Evolutionary conservation across 495 filamentous ascomycete species (phyloP).

Genomic region (Saxispiralis lemnorum): DNA sequence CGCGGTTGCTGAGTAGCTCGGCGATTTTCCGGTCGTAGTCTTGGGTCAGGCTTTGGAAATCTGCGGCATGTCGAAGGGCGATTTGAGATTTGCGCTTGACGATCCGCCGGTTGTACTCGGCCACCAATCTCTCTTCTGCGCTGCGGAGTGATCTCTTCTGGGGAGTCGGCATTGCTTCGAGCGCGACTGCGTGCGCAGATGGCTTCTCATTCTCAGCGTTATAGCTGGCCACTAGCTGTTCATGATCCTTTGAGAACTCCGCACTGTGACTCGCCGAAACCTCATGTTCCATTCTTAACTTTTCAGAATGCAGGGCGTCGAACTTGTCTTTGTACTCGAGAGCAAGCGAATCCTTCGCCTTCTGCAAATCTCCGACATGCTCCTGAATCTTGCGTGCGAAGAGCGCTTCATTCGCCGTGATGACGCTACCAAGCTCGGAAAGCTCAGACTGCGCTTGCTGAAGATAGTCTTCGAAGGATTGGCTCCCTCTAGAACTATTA

Average conservation of each 20-base stretch:
- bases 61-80: slow-evolving; percentile 13
- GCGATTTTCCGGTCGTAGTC: slow-evolving; percentile 15
- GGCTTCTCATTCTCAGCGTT: slow-evolving; percentile 7
- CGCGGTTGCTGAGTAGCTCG: slow-evolving; percentile 11
- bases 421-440: slow-evolving; percentile 16
- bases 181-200: slow-evolving; percentile 1
- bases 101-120: slow-evolving; percentile 13
- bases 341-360: slow-evolving; percentile 15
- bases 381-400: slow-evolving; percentile 18
- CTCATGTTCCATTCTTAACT: slow-evolving; percentile 10
- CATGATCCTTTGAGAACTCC: slow-evolving; percentile 11
- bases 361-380: slow-evolving; percentile 16
- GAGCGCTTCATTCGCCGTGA: slow-evolving; percentile 15
- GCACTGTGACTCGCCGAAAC: slow-evolving; percentile 6
- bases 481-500: neutral
- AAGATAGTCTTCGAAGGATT: slow-evolving; percentile 18
- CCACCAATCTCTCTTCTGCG: slow-evolving; percentile 14
- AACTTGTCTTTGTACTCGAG: slow-evolving; percentile 15
- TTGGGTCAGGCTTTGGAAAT: slow-evolving; percentile 13
- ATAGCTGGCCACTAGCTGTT: slow-evolving; percentile 11
- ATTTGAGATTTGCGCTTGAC: slow-evolving; percentile 17
- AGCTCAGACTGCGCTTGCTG: slow-evolving; percentile 15
- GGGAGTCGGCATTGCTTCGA: slow-evolving; percentile 9
- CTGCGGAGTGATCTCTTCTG: slow-evolving; percentile 10
- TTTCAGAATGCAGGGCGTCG: slow-evolving; percentile 9